phyloP scores from a whole-genome alignment of 805 yeast species.

The Naumovozyma castellii region DNA sequence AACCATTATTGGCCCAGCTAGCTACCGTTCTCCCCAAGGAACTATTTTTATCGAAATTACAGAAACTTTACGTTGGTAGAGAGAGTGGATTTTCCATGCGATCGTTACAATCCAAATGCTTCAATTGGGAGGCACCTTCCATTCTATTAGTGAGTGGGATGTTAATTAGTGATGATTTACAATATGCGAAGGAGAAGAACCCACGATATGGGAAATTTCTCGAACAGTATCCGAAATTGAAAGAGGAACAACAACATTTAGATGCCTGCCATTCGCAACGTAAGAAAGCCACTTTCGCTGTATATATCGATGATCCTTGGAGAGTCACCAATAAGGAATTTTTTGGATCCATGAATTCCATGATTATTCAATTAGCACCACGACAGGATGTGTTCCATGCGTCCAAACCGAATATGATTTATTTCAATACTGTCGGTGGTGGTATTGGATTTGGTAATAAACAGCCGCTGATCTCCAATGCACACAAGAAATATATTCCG shows the following conservation, averaged over 20 bases:
- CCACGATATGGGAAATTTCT: slow-evolving; percentile 43
- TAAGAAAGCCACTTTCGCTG: slow-evolving; percentile 49
- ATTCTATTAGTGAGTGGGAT: slow-evolving; percentile 61
- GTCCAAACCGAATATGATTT: slow-evolving; percentile 36
- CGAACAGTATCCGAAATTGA: slow-evolving; percentile 38
- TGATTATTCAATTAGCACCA: slow-evolving; percentile 63
- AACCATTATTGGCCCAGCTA: slow-evolving; percentile 34
- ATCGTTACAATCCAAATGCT: slow-evolving; percentile 70
- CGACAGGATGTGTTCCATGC: slow-evolving; percentile 45
- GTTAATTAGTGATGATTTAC: slow-evolving; percentile 30
- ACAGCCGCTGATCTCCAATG: slow-evolving; percentile 45
- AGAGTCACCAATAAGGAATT: slow-evolving; percentile 54
- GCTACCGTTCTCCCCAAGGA: slow-evolving; percentile 32
- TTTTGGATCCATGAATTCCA: slow-evolving; percentile 54
- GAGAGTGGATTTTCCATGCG: slow-evolving; percentile 76
- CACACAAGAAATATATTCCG: slow-evolving; percentile 43
- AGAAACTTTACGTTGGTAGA: slow-evolving; percentile 61
- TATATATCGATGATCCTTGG: slow-evolving; percentile 69
- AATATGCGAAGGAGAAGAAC: slow-evolving; percentile 19
- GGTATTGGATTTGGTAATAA: slow-evolving; percentile 77
- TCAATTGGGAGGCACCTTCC: slow-evolving; percentile 88
- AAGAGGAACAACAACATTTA: slow-evolving; percentile 22
- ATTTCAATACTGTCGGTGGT: slow-evolving; percentile 64
- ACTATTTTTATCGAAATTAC: slow-evolving; percentile 9
- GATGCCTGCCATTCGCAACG: slow-evolving; percentile 13